These are phyloP conservation scores for Draba incana DNA, from an alignment of 345 rosid species.

Conservation along the genomic window DNA sequence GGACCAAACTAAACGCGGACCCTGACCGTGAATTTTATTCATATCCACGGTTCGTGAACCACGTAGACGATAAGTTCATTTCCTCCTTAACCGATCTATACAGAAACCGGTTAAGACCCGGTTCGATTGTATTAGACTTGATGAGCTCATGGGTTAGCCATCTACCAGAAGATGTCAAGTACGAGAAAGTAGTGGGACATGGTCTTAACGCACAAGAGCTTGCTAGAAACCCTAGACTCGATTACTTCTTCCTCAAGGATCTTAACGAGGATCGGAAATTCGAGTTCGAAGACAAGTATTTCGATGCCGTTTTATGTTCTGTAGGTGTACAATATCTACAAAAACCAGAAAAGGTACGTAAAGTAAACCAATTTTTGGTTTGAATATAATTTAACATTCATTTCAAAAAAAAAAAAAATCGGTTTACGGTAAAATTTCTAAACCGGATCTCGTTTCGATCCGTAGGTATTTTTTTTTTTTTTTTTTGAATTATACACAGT, in stretches of 20 bases:
- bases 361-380: background rate
- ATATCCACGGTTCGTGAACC: constrained; percentile 81
- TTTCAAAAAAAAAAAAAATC: too few relatives aligned
- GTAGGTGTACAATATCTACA: constrained; percentile 90
- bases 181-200: constrained; percentile 83
- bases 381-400: too few relatives aligned
- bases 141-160: constrained; percentile 98
- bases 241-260: constrained; percentile 53
- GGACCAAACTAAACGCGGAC: constrained; percentile 60
- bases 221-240: constrained; percentile 48
- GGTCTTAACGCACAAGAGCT: constrained; percentile 96
- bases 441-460: background rate
- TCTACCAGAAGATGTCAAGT: constrained; percentile 63
- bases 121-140: constrained; percentile 70
- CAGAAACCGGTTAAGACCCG: constrained; percentile 61
- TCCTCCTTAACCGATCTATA: constrained; percentile 66
- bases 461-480: too few relatives aligned
- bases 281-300: constrained; percentile 55
- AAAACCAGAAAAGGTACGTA: constrained; percentile 76
- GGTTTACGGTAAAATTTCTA: background rate
- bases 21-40: constrained; percentile 76
- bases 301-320: constrained; percentile 77
- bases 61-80: constrained; percentile 78
- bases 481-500: too few relatives aligned
- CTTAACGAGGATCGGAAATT: constrained; percentile 66